phyloP scores from a whole-genome alignment of 306 rosid species.

The Lathyrus tuberosus region DNA sequence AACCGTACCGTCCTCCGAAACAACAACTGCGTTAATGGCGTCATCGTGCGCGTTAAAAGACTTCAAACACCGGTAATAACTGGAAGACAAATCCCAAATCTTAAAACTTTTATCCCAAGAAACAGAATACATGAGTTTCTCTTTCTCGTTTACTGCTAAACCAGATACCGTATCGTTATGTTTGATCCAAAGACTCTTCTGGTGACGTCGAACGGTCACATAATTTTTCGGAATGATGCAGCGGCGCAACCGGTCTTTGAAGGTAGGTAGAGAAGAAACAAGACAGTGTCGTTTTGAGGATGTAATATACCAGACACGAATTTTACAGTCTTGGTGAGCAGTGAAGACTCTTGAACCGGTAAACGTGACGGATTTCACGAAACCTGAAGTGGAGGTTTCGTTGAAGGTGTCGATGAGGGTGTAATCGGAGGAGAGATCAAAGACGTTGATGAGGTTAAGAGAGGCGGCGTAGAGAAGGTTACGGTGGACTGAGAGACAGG shows the following conservation, averaged over 20 bases:
- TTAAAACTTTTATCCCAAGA: conserved; percentile 73
- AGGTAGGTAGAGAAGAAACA: conserved; percentile 57
- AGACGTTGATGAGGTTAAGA: conserved; percentile 58
- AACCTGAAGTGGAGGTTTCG: conserved; percentile 49
- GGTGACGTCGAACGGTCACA: conserved; percentile 54
- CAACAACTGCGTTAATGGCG: conserved; percentile 62
- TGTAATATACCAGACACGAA: conserved; percentile 58
- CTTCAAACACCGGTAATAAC: conserved; percentile 50
- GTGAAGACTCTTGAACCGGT: conserved; percentile 49
- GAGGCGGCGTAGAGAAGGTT: conserved; percentile 71
- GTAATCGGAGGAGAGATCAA: conserved; percentile 44
- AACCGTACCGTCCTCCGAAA: conserved; percentile 46
- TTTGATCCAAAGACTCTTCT: conserved; percentile 59
- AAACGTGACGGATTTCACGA: conserved; percentile 64
- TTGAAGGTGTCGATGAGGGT: conserved; percentile 52
- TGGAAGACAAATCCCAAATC: conserved; percentile 53
- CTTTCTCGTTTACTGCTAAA: conserved; percentile 37
- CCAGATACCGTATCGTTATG: conserved; percentile 65
- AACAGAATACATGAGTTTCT: conserved; percentile 50
- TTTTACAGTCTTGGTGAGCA: conserved; percentile 73
- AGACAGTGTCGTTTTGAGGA: conserved; percentile 49
- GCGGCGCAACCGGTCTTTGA: conserved; percentile 53
- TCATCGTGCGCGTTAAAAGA: conserved; percentile 68
- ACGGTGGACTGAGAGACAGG: conserved; percentile 56
- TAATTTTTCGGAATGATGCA: conserved; percentile 51